These are phyloP conservation scores for Vanrija pseudolonga DNA, from an alignment of 1,284 basidiomycete genomes.

Conservation along the genomic window DNA sequence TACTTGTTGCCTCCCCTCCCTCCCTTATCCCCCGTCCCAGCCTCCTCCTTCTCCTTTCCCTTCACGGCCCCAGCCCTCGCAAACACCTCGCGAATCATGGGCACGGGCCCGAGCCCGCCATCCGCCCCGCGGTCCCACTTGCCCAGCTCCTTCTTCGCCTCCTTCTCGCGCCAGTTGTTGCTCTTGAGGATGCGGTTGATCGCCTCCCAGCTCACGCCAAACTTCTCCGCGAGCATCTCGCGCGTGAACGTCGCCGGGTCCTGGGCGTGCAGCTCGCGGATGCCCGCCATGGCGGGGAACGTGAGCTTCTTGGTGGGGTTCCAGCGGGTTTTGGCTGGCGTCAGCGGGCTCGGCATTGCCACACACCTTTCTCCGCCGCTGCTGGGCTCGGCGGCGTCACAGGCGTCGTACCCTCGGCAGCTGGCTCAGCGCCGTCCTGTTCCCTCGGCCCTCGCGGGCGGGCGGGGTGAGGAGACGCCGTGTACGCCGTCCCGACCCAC, in stretches of 20 bases:
- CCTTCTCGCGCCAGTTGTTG: slow-evolving; percentile 1
- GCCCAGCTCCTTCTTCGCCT: slow-evolving; percentile 55
- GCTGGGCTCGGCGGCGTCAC: too few species aligned
- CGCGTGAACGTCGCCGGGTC: slow-evolving; percentile 69
- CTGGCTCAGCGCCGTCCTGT: too few species aligned
- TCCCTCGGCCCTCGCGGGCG: too few species aligned
- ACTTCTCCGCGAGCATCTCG: slow-evolving; percentile 63
- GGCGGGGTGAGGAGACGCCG: too few species aligned
- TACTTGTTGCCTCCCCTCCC: slow-evolving; percentile 1
- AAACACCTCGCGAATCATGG: slow-evolving; percentile 26
- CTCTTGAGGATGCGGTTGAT: slow-evolving; percentile 67
- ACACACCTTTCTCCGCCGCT: too few species aligned
- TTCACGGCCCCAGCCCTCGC: background rate
- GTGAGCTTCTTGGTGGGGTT: slow-evolving; percentile 78
- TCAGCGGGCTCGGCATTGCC: too few species aligned
- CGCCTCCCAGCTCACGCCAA: slow-evolving; percentile 80
- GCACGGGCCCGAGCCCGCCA: slow-evolving; percentile 29
- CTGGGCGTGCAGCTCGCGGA: slow-evolving; percentile 66
- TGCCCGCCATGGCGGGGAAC: slow-evolving; percentile 82
- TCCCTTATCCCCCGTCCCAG: background rate
- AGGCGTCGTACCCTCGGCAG: too few species aligned
- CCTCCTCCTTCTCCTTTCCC: background rate
- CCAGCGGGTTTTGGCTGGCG: slow-evolving; percentile 53
- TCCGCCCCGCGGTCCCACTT: slow-evolving; percentile 54
- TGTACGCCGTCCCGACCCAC: too few species aligned